Percentiles rank a stretch among this genome's conserved stretches.
Conservation (phyloP, 306 rosid genomes). For the Coriaria nepalensis region DNA sequence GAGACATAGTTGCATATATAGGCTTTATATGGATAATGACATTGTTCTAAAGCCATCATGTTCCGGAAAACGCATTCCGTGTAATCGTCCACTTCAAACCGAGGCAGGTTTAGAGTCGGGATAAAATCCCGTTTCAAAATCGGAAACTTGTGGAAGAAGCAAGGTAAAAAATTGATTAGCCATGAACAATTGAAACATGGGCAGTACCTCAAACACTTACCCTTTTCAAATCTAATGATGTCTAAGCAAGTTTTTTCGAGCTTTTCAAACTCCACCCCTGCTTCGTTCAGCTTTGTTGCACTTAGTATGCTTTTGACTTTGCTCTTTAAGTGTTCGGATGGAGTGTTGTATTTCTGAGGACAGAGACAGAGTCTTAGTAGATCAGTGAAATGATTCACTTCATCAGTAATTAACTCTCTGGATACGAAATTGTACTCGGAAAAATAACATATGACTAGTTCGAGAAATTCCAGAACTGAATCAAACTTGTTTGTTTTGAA, state of each 20-base stretch:
- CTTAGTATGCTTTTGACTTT: background rate
- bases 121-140: slow-evolving; percentile 11
- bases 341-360: background rate
- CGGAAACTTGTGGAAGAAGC: slow-evolving; percentile 17
- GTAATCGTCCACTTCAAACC: slow-evolving; percentile 19
- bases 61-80: slow-evolving; percentile 34
- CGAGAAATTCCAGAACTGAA: background rate
- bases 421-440: background rate
- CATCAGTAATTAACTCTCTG: background rate
- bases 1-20: slow-evolving; percentile 33
- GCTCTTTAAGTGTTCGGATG: background rate
- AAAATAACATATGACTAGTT: background rate
- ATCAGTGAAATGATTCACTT: slow-evolving; percentile 32
- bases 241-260: slow-evolving; percentile 11
- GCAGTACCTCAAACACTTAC: background rate
- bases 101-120: slow-evolving; percentile 20
- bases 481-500: too few species aligned
- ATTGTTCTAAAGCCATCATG: slow-evolving; percentile 43
- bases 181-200: slow-evolving; percentile 3
- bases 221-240: slow-evolving; percentile 14
- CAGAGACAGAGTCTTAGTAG: slow-evolving; percentile 27
- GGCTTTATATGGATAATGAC: slow-evolving; percentile 25
- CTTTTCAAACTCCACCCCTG: slow-evolving; percentile 26
- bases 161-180: slow-evolving; percentile 19
- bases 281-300: slow-evolving; percentile 9